phyloP scores from a whole-genome alignment of 768 basidiomycete genomes.

The Podaxis rugospora region DNA sequence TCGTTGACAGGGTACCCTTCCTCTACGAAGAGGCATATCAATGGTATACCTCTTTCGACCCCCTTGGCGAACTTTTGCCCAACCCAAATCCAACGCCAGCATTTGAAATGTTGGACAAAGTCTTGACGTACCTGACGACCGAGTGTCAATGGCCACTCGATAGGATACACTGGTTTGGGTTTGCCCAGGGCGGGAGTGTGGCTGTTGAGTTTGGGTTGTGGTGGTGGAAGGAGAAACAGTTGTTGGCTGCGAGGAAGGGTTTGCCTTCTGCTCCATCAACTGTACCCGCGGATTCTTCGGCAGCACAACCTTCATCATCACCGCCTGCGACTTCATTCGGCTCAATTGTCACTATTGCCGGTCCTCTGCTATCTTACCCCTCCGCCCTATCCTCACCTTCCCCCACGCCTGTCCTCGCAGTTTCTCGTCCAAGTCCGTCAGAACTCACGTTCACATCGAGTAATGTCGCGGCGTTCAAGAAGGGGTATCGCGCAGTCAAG shows the following conservation, averaged over 20 bases:
- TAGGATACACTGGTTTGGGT: constrained; percentile 85
- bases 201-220: constrained; percentile 62
- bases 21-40: constrained; percentile 77
- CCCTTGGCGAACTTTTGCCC: constrained; percentile 65
- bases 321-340: constrained; percentile 39
- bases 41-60: constrained; percentile 84
- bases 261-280: not conserved
- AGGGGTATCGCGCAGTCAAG: constrained; percentile 47
- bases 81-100: constrained; percentile 72
- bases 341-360: constrained; percentile 65
- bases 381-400: constrained; percentile 42
- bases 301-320: constrained; percentile 10
- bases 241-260: constrained; percentile 16
- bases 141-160: constrained; percentile 63
- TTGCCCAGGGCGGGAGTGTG: constrained; percentile 81
- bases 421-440: constrained; percentile 47
- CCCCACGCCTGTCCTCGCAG: constrained; percentile 59
- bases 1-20: constrained; percentile 58
- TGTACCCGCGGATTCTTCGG: not conserved
- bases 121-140: constrained; percentile 51
- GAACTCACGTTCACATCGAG: constrained; percentile 38
- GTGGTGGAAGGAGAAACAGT: constrained; percentile 43
- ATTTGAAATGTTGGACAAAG: constrained; percentile 47
- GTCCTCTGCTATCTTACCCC: constrained; percentile 76
- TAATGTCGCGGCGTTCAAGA: constrained; percentile 51